Evolutionary conservation across 1,139 yeast genomes (phyloP).

Genomic region (Pichia sp.): DNA sequence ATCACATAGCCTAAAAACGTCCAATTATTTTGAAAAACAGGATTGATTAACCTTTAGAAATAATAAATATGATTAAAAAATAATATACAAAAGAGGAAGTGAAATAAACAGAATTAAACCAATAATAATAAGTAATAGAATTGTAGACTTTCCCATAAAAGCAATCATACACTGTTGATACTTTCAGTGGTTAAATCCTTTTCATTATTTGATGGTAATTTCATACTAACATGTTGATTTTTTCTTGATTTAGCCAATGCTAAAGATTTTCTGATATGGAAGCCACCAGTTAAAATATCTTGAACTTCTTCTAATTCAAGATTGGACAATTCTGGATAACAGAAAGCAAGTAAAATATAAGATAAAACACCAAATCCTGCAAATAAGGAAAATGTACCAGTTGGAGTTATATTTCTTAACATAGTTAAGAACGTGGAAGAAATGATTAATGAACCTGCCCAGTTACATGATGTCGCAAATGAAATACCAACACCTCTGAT

Average conservation of each 20-base stretch:
- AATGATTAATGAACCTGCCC: constrained; percentile 91
- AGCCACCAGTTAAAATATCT: constrained; percentile 68
- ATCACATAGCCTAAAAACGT: no score
- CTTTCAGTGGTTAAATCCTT: background rate
- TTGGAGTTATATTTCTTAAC: constrained; percentile 87
- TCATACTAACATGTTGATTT: constrained; percentile 1
- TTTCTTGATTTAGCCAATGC: constrained; percentile 40
- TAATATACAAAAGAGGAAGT: no score
- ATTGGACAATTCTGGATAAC: constrained; percentile 89
- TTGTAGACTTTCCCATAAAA: no score
- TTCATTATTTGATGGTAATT: background rate
- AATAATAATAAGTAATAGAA: no score
- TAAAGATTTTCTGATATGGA: constrained; percentile 68
- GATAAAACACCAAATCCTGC: constrained; percentile 74
- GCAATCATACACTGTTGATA: background rate
- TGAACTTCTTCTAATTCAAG: constrained; percentile 90
- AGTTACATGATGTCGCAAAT: constrained; percentile 87
- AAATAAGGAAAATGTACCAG: constrained; percentile 88
- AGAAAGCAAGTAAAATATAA: constrained; percentile 64
- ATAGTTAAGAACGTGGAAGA: constrained; percentile 89
- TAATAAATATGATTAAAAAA: no score
- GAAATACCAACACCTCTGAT: constrained; percentile 92
- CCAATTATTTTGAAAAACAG: no score
- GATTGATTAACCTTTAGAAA: no score
- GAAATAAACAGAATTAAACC: no score